phyloP scores from a whole-genome alignment of 202 grass and related monocot species.

The Hordeum pubiflorum region DNA sequence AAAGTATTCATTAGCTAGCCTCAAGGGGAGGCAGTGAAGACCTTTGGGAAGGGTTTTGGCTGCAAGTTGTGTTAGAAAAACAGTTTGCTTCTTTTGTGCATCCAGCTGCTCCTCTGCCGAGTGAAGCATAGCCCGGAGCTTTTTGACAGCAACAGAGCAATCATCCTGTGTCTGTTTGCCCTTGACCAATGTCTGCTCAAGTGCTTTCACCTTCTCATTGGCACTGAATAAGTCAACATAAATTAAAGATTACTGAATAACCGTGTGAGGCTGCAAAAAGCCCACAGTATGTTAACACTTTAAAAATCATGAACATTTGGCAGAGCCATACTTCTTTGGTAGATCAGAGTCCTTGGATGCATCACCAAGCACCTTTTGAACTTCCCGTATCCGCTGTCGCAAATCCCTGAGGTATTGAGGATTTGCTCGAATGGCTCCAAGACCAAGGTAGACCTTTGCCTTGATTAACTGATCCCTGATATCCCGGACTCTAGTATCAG shows the following conservation, averaged over 20 bases:
- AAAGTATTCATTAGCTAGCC: conserved; percentile 60
- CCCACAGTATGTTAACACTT: neutral
- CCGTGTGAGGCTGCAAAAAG: neutral
- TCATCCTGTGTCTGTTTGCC: conserved; percentile 60
- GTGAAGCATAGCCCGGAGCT: conserved; percentile 61
- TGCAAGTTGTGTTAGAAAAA: conserved; percentile 69
- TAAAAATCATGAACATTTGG: neutral
- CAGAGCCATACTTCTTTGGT: conserved; percentile 43
- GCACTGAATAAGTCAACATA: conserved; percentile 39
- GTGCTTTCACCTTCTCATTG: conserved; percentile 58
- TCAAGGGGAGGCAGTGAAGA: conserved; percentile 71
- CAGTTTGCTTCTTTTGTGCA: conserved; percentile 55
- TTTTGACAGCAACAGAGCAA: conserved; percentile 52
- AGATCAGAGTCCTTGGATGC: conserved; percentile 58
- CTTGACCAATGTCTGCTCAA: conserved; percentile 52
- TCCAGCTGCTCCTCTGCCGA: conserved; percentile 55
- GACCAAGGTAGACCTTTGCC: conserved; percentile 57
- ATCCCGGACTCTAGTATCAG: conserved; percentile 47
- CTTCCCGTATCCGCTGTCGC: conserved; percentile 45
- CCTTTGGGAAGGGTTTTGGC: conserved; percentile 82
- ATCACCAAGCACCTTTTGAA: conserved; percentile 65
- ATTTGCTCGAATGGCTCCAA: conserved; percentile 57
- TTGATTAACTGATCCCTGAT: conserved; percentile 65
- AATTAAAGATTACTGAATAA: conserved; percentile 25
- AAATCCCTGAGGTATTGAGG: conserved; percentile 47